phyloP scores from a whole-genome alignment of 768 basidiomycete species.

The Russula vinacea region DNA sequence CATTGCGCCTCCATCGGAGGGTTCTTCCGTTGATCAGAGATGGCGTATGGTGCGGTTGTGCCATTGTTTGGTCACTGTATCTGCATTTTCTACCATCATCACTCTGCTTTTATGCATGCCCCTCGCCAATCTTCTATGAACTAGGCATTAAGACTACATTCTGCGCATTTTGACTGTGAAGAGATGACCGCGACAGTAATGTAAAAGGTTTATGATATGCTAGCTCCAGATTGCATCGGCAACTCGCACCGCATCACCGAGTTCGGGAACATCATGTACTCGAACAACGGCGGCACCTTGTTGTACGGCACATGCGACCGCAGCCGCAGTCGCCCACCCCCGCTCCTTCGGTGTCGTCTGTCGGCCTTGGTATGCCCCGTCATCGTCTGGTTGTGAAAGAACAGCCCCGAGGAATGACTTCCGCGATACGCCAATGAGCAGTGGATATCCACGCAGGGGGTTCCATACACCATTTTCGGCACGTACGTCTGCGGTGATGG shows the following conservation, averaged over 20 bases:
- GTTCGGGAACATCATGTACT: constrained; percentile 76
- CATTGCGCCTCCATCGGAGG: constrained; percentile 4
- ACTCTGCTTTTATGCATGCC: constrained; percentile 23
- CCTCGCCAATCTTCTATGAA: constrained; percentile 15
- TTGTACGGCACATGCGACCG: constrained; percentile 68
- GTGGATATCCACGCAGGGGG: constrained; percentile 55
- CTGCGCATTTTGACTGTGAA: not conserved
- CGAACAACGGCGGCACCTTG: constrained; percentile 71
- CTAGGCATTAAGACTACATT: constrained; percentile 15
- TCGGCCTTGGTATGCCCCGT: constrained; percentile 44
- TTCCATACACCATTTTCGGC: constrained; percentile 39
- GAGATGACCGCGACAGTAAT: not conserved
- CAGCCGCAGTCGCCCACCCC: constrained; percentile 74
- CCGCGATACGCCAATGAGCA: constrained; percentile 73
- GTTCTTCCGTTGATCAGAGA: constrained; percentile 13
- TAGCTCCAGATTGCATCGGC: constrained; percentile 43
- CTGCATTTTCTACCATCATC: constrained; percentile 15
- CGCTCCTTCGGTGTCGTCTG: constrained; percentile 64
- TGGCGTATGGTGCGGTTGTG: constrained; percentile 8
- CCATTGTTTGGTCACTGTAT: constrained; percentile 19
- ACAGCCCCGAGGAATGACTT: constrained; percentile 82
- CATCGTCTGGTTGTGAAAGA: constrained; percentile 46
- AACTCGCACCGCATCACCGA: constrained; percentile 70
- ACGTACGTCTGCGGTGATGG: constrained; percentile 45
- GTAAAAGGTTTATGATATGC: not conserved